Evolutionary conservation across 2,329 filamentous ascomycete species (phyloP).

Genomic region (Blastomyces emzantsi): DNA sequence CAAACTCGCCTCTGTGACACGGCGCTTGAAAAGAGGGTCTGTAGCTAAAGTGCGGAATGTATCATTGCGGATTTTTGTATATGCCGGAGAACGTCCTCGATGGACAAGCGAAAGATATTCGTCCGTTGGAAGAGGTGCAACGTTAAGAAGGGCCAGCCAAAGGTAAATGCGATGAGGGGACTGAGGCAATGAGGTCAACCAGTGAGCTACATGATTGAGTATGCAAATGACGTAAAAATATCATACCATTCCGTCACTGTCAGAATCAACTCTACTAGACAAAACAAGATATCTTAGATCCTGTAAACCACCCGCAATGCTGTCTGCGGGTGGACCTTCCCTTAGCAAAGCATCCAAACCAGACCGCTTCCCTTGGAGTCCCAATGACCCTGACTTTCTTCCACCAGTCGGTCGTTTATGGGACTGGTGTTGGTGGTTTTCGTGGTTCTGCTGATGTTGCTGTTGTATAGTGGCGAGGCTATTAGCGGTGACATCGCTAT

Average conservation of each 20-base stretch:
- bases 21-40: constrained; percentile 90
- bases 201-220: constrained; percentile 10
- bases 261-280: constrained; percentile 42
- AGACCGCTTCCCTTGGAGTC: constrained; percentile 40
- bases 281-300: constrained; percentile 43
- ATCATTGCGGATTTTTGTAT: constrained; percentile 96
- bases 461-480: constrained; percentile 22
- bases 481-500: constrained; percentile 57
- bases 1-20: constrained; percentile 89
- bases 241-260: constrained; percentile 46
- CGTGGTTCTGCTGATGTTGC: not conserved
- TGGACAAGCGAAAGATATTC: constrained; percentile 84
- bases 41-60: constrained; percentile 95
- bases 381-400: constrained; percentile 36
- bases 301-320: constrained; percentile 41
- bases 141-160: constrained; percentile 89
- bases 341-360: constrained; percentile 65
- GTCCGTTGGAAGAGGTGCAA: constrained; percentile 74
- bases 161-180: constrained; percentile 90
- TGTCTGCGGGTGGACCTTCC: constrained; percentile 66
- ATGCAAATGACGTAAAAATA: not conserved
- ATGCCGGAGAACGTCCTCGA: constrained; percentile 85
- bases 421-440: not conserved
- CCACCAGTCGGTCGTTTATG: constrained; percentile 21
- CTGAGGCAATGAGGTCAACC: constrained; percentile 38